These are phyloP conservation scores for Buddleja alternifolia DNA, from an alignment of 257 asterid genomes.

Conservation along the genomic window DNA sequence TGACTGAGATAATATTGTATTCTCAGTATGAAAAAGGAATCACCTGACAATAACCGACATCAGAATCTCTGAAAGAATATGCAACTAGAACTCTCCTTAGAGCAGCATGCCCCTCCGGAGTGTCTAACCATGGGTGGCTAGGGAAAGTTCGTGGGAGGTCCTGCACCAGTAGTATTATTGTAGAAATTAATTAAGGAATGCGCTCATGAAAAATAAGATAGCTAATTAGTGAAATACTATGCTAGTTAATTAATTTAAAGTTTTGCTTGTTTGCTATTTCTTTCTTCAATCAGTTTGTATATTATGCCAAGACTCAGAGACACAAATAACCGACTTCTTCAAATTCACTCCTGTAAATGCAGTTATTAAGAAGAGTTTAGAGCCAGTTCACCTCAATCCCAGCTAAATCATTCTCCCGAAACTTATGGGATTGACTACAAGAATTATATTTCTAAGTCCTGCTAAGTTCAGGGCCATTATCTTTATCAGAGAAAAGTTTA, in stretches of 20 bases:
- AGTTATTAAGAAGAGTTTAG: background rate
- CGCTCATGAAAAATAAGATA: background rate
- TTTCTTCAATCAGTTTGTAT: background rate
- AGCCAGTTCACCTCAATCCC: background rate
- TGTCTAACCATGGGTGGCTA: slow-evolving; percentile 98
- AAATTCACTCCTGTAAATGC: background rate
- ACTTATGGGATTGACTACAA: background rate
- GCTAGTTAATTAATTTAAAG: too few relatives aligned
- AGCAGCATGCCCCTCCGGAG: slow-evolving; percentile 90
- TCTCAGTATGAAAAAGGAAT: slow-evolving; percentile 15
- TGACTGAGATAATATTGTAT: background rate
- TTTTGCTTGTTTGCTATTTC: background rate
- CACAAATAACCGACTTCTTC: background rate
- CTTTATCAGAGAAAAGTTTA: too few relatives aligned
- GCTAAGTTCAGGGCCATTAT: background rate
- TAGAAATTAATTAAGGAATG: slow-evolving; percentile 14
- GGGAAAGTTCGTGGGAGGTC: slow-evolving; percentile 98
- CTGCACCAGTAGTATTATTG: slow-evolving; percentile 42
- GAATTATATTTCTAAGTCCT: background rate
- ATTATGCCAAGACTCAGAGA: background rate
- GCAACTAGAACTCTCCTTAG: slow-evolving; percentile 95
- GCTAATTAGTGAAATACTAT: background rate
- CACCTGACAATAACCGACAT: slow-evolving; percentile 99
- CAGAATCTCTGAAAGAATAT: slow-evolving; percentile 96
- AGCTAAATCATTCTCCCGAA: too few relatives aligned